Evolutionary conservation across 352 stramenopile genomes (phyloP).

Genomic region (Pythium coloratum): DNA sequence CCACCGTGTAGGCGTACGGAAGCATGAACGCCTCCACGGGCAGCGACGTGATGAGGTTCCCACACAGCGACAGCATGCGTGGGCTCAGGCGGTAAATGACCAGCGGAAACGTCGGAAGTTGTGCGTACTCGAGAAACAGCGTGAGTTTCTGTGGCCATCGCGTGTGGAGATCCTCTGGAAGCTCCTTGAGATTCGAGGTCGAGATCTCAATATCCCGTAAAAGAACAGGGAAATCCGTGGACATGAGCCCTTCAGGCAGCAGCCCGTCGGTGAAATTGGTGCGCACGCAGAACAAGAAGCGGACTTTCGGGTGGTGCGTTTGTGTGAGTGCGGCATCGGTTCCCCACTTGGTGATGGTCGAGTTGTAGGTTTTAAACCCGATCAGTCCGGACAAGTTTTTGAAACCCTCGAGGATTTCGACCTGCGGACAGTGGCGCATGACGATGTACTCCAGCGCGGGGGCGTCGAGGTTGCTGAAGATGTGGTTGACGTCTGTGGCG

Average conservation of each 20-base stretch:
- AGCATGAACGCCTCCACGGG: slow-evolving; percentile 3
- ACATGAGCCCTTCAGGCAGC: slow-evolving; percentile 9
- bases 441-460: slow-evolving; percentile 28
- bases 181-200: slow-evolving; percentile 6
- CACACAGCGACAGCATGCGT: slow-evolving; percentile 13
- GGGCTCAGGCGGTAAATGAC: slow-evolving; percentile 1
- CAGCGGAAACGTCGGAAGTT: slow-evolving; percentile 8
- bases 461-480: slow-evolving; percentile 28
- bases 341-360: slow-evolving; percentile 16
- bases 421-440: slow-evolving; percentile 37
- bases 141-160: slow-evolving; percentile 12
- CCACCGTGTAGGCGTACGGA: slow-evolving; percentile 7
- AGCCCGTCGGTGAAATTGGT: slow-evolving; percentile 10
- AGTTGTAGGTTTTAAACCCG: slow-evolving; percentile 22
- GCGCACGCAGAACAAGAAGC: slow-evolving; percentile 7
- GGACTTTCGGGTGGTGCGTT: slow-evolving; percentile 1
- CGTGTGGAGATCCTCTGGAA: slow-evolving; percentile 14
- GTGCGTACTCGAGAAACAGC: slow-evolving; percentile 10
- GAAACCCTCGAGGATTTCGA: slow-evolving; percentile 35
- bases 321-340: slow-evolving; percentile 11
- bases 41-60: slow-evolving; percentile 9
- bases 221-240: neutral
- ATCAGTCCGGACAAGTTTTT: slow-evolving; percentile 30
- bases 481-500: slow-evolving; percentile 1
- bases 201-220: slow-evolving; percentile 19